Base-by-base conservation (phyloP, 2,329 filamentous ascomycete genomes). In the Aspergillus tanneri region DNA sequence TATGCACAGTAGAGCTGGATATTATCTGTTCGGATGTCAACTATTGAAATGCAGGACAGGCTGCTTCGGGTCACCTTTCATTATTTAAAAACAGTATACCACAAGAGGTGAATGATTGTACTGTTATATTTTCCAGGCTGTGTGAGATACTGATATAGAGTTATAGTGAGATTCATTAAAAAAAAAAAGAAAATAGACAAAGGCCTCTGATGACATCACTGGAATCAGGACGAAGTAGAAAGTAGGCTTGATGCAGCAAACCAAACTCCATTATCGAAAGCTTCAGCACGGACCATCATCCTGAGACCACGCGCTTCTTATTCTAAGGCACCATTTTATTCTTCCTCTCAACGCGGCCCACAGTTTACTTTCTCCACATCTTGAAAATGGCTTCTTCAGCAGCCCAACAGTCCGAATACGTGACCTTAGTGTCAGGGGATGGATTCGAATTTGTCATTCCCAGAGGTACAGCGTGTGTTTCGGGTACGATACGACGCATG, bases 361-460 rank as follows among this genome's bases (percentile, higher is more conserved):
- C 6, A 19, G 7, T 37, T 43, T 18, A 35, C 28, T 25, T 16
- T 45, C 35, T 42, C 38, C 19, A 19, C 37, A 22, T 30, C 18
- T 28, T 34, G 39, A 38, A 37, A 21, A 60, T 58, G 55, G 49
- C 54, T 3, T 42, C 51, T 8, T 34, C 53, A 46, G 23, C 46
- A 42, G 47, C 57, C 3, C 18, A 55, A 19, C 54, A 58, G 14
- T 61, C 76, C 3, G 77, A 83, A 52, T 86, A 79, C 60, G 81
- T 87, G 44, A 85, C 83, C 1, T 72, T 87, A 5, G 74, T 85
- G 18, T 85, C 83, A 1, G 77, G 74, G 47, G 84, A 87, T 62
- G 82, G 77, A 42, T 86, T 80, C 62, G 81, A 84, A 54, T 86
- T 85, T 65, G 74, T 85, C 53, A 66, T 87, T 34, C 75, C 79